Conservation (phyloP, 192 early-diverging fungal species). For the Coemansia sp. region DNA sequence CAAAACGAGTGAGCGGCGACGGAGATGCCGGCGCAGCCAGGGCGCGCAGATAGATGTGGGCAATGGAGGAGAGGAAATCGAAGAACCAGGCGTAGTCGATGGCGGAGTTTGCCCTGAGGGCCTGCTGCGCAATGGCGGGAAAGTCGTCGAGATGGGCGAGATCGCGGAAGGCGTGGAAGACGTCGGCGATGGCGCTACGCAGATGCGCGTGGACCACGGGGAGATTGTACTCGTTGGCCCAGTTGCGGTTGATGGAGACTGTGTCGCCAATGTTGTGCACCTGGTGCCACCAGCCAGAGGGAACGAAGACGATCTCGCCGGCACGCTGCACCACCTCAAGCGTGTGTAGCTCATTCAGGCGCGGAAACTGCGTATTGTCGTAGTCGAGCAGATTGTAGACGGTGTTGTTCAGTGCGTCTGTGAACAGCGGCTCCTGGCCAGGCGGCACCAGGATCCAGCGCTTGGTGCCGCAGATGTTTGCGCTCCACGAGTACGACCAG, state of each 20-base stretch:
- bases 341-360: slow-evolving; percentile 47
- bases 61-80: slow-evolving; percentile 22
- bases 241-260: slow-evolving; percentile 80
- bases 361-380: slow-evolving; percentile 53
- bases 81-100: slow-evolving; percentile 39
- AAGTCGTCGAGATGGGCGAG: slow-evolving; percentile 50
- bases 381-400: slow-evolving; percentile 62
- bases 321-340: slow-evolving; percentile 60
- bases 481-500: slow-evolving; percentile 75
- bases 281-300: slow-evolving; percentile 76
- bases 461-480: slow-evolving; percentile 73
- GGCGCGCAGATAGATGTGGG: slow-evolving; percentile 7
- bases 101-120: slow-evolving; percentile 35
- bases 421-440: slow-evolving; percentile 62
- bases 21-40: background rate
- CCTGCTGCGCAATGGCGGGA: slow-evolving; percentile 33
- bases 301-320: slow-evolving; percentile 74
- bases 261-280: slow-evolving; percentile 69
- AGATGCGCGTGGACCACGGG: slow-evolving; percentile 52
- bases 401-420: slow-evolving; percentile 56
- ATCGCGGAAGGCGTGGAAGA: slow-evolving; percentile 59
- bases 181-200: slow-evolving; percentile 49
- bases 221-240: slow-evolving; percentile 68
- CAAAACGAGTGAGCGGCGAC: slow-evolving; percentile 11
- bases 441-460: slow-evolving; percentile 71